Percentiles rank a stretch among this genome's conserved stretches.
These are phyloP conservation scores for Boechera divaricarpa DNA, from an alignment of 345 rosid genomes.

Conservation along the genomic window DNA sequence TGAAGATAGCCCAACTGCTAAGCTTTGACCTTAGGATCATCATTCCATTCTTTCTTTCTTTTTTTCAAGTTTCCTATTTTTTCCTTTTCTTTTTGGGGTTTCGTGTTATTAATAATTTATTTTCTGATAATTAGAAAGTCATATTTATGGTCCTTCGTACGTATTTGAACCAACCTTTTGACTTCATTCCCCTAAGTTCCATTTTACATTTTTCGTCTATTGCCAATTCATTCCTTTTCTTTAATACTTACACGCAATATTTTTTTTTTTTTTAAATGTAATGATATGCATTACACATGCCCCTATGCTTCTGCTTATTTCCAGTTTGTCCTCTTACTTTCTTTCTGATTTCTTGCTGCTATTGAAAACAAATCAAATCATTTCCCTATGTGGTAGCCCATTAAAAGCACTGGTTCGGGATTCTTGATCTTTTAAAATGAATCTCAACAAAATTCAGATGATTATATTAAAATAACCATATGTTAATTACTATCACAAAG, in stretches of 20 bases:
- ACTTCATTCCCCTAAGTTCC: slow-evolving; percentile 35
- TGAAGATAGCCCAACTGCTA: slow-evolving; percentile 44
- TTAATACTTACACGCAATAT: not conserved
- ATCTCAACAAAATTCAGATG: not conserved
- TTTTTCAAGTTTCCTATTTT: not conserved
- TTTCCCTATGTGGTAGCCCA: slow-evolving; percentile 39
- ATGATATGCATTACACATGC: slow-evolving; percentile 37
- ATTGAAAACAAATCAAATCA: slow-evolving; percentile 34
- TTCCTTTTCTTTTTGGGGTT: not conserved
- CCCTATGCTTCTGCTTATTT: slow-evolving; percentile 40
- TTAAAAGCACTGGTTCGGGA: not conserved
- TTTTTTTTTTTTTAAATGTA: not conserved
- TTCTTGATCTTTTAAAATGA: slow-evolving; percentile 2
- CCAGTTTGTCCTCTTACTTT: slow-evolving; percentile 39
- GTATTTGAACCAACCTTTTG: slow-evolving; percentile 37
- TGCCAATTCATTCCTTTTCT: slow-evolving; percentile 7
- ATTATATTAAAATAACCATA: not conserved
- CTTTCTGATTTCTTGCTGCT: slow-evolving; percentile 35
- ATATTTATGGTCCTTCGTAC: slow-evolving; percentile 34
- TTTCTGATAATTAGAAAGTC: slow-evolving; percentile 30
- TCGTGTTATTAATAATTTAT: slow-evolving; percentile 33
- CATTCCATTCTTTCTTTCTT: slow-evolving; percentile 16
- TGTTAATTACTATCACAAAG: not conserved
- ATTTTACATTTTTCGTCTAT: slow-evolving; percentile 21
- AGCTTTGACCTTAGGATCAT: slow-evolving; percentile 49